Base-by-base conservation (phyloP, 331 rosid genomes). In the Cydonia oblonga region DNA sequence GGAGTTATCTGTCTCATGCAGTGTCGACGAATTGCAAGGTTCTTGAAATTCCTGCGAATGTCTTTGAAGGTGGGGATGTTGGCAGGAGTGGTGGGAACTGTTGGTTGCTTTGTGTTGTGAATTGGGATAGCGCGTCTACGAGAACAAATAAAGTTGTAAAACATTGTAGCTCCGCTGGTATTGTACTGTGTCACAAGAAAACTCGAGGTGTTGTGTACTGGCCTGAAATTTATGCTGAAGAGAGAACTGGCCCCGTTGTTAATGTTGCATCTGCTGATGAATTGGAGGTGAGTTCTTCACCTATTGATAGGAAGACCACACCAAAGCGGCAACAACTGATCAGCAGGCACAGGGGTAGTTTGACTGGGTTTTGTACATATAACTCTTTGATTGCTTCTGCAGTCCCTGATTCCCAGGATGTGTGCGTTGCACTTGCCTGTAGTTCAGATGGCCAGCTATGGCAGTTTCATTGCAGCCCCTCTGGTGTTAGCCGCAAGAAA, bases 391-490 rank as follows among this genome's bases (percentile, higher is more conserved):
- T 89, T 88, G 89, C 87, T 68, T 81, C 90, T 70, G 86, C 84
- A 0, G 84, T 86, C 64, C 92, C 92, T 42, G 69, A 75, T 81
- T 77, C 70, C 71, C 78, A 68, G 66, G 25, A 80, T 68, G 82
- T n/a, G 42, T 93, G 97, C 63, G 66, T 81, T 68, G 96, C 87
- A 52, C 76, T 93, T 84, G 96, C 97, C 0, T 87, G 90, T 80
- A 80, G 88, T 85, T 89, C 97, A 40, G 85, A 84, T 57, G 96
- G 91, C 30, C 87, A 91, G 70, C 86, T 93, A 51, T 93, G 97
- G 97, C 84, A 75, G 84, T 93, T 91, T 85, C 79, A 70, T 56
- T 93, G 96, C 77, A 84, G 87, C 75, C 91, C 89, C 25, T 74
- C 76, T 66, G 89, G 91, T 71, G 82, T 93, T 76, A 78, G 79